Evolutionary conservation across 108 stramenopile species (phyloP).

Genomic region (Cyclotella cryptica): DNA sequence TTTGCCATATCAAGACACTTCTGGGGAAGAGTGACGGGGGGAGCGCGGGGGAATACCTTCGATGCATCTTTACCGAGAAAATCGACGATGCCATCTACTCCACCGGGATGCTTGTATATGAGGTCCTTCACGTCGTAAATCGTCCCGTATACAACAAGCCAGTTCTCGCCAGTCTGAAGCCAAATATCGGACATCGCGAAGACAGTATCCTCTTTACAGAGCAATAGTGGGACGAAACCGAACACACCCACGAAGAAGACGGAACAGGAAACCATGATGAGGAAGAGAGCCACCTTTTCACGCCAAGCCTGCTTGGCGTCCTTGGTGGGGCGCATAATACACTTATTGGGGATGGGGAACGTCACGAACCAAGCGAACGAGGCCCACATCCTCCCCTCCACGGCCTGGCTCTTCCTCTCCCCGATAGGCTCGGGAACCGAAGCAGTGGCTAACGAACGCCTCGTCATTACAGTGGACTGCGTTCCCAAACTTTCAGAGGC

Average conservation of each 20-base stretch:
- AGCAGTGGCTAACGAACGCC: constrained; percentile 44
- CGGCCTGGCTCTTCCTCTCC: not conserved
- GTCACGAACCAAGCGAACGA: constrained; percentile 45
- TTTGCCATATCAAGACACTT: constrained; percentile 63
- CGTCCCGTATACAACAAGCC: constrained; percentile 53
- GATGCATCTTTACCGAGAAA: constrained; percentile 64
- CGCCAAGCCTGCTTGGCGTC: constrained; percentile 66
- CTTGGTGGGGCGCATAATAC: constrained; percentile 40
- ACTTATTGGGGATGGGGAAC: constrained; percentile 52
- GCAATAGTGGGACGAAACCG: constrained; percentile 59
- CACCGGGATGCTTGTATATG: constrained; percentile 64
- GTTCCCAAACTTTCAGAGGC: constrained; percentile 42
- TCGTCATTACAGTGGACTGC: constrained; percentile 53
- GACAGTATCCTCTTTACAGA: constrained; percentile 53
- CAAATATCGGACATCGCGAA: constrained; percentile 51
- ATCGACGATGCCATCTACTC: constrained; percentile 56
- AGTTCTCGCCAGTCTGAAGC: constrained; percentile 57
- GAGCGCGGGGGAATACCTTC: constrained; percentile 62
- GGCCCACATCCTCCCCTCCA: constrained; percentile 40
- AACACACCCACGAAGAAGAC: constrained; percentile 62
- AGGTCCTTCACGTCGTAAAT: constrained; percentile 66
- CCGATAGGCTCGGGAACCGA: constrained; percentile 37
- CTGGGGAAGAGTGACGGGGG: constrained; percentile 54
- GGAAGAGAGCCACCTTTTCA: constrained; percentile 59
- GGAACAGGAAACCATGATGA: constrained; percentile 55